Conservation (phyloP, 768 basidiomycete species). For the Serpula lacrymans region DNA sequence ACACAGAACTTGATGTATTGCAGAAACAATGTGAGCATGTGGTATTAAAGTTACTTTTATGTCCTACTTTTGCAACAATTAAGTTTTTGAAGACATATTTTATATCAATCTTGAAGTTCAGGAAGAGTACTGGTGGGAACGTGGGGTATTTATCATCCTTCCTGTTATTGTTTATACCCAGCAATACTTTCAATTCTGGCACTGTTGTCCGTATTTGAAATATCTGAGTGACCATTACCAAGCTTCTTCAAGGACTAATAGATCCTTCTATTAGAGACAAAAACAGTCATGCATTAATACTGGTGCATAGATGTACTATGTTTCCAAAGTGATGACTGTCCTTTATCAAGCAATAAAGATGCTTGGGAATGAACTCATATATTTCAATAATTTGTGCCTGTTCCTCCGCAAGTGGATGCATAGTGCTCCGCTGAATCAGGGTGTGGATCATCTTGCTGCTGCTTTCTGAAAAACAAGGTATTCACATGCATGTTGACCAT, state of each 20-base stretch:
- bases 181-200: not conserved
- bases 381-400: not conserved
- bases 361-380: not conserved
- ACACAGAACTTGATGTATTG: slow-evolving; percentile 1
- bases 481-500: not conserved
- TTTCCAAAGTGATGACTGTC: too few species aligned
- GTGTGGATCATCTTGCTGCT: not conserved
- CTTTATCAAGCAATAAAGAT: not conserved
- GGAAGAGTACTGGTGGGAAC: slow-evolving; percentile 3
- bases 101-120: not conserved
- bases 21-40: not conserved
- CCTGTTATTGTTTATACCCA: too few species aligned
- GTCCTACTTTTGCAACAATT: slow-evolving; percentile 1
- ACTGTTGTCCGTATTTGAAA: not conserved
- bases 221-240: not conserved
- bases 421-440: slow-evolving; percentile 1
- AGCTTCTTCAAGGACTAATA: slow-evolving; percentile 1
- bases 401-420: not conserved
- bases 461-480: not conserved
- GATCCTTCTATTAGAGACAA: too few species aligned
- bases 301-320: not conserved
- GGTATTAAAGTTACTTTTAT: not conserved
- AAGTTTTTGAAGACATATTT: slow-evolving; percentile 3
- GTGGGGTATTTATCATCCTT: not conserved
- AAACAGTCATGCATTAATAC: too few species aligned